Percentiles rank a stretch among this genome's conserved stretches.
These are phyloP conservation scores for Trichoderma asperellum DNA, from an alignment of 2,329 filamentous ascomycete species.

Conservation along the genomic window DNA sequence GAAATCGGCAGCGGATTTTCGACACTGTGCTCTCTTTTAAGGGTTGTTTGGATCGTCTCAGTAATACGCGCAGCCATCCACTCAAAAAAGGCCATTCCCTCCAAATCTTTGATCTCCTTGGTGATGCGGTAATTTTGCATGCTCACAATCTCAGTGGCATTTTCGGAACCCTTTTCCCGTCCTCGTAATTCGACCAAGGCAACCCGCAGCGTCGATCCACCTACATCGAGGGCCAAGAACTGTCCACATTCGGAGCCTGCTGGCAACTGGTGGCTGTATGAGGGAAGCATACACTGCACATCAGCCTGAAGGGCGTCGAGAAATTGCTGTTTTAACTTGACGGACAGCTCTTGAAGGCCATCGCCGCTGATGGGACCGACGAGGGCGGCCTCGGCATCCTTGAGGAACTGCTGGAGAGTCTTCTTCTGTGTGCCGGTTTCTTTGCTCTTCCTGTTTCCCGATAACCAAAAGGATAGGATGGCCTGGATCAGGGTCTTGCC, in stretches of 20 bases:
- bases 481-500: slow-evolving; percentile 64
- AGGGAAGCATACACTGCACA: slow-evolving; percentile 65
- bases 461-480: slow-evolving; percentile 57
- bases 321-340: slow-evolving; percentile 59
- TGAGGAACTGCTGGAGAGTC: slow-evolving; percentile 57
- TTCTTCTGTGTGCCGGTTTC: slow-evolving; percentile 34
- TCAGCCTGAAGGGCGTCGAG: slow-evolving; percentile 55
- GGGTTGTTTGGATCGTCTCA: slow-evolving; percentile 56
- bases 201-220: slow-evolving; percentile 68
- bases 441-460: slow-evolving; percentile 38
- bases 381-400: slow-evolving; percentile 58
- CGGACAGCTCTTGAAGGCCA: slow-evolving; percentile 52
- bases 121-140: slow-evolving; percentile 62
- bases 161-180: slow-evolving; percentile 42
- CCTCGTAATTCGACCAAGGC: slow-evolving; percentile 65
- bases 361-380: slow-evolving; percentile 52
- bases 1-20: slow-evolving; percentile 59
- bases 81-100: slow-evolving; percentile 65
- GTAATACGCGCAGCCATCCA: slow-evolving; percentile 68
- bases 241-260: slow-evolving; percentile 62
- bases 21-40: slow-evolving; percentile 43
- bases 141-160: slow-evolving; percentile 56
- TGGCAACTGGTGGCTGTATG: slow-evolving; percentile 67
- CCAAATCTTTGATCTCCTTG: slow-evolving; percentile 57
- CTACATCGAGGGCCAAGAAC: slow-evolving; percentile 69